Conservation (phyloP, 2,329 filamentous ascomycete genomes). For the Pseudogymnoascus verrucosus region DNA sequence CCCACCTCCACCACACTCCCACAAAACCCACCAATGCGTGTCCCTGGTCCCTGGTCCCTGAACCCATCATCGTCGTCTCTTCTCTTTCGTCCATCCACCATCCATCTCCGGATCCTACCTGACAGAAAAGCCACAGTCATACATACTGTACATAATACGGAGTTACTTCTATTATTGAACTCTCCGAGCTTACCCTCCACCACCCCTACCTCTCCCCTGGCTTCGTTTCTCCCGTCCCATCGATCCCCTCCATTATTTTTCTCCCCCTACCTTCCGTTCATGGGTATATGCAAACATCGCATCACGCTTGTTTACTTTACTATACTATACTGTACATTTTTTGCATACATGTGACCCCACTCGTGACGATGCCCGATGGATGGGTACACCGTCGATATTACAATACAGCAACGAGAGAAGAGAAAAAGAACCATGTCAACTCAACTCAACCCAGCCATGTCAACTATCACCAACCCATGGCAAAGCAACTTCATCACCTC, state of each 20-base stretch:
- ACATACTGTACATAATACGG: neutral
- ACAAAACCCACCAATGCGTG: neutral
- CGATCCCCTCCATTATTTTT: too few species aligned
- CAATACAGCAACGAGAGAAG: too few species aligned
- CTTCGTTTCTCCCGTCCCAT: neutral
- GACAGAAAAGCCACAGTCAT: neutral
- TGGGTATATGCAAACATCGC: neutral
- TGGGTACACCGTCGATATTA: neutral
- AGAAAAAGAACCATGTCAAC: too few species aligned
- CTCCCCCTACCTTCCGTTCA: neutral
- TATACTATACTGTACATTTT: neutral
- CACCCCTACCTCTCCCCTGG: neutral
- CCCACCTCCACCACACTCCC: neutral
- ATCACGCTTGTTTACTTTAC: neutral
- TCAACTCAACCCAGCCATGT: neutral
- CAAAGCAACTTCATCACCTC: too few species aligned
- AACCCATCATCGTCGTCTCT: neutral
- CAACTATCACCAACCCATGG: neutral
- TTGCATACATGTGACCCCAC: neutral
- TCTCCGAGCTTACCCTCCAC: neutral
- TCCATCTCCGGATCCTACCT: neutral
- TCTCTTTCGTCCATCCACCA: neutral
- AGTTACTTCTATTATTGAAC: neutral
- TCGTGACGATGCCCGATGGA: neutral
- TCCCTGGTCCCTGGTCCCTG: neutral